Conservation (phyloP, 192 early-diverging fungal species). For the Backusella liffmaniae region DNA sequence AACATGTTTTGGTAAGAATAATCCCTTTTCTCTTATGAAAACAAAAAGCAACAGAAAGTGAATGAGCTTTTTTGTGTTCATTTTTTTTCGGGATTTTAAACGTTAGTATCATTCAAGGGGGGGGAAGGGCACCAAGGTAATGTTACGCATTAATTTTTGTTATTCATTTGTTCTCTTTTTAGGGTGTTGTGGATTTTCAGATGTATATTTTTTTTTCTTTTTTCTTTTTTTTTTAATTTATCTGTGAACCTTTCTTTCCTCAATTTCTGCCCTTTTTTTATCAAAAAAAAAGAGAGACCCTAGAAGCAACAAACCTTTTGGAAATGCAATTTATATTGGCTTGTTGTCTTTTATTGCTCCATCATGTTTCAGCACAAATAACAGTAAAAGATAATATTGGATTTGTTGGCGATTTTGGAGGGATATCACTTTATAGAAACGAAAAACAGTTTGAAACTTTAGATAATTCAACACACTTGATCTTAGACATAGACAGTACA, state of each 20-base stretch:
- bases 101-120: neutral
- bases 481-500: neutral
- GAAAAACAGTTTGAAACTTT: conserved; percentile 7
- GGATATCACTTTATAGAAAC: conserved; percentile 11
- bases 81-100: neutral
- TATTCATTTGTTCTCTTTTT: neutral
- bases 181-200: neutral
- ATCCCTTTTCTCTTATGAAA: too few relatives aligned
- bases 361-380: neutral
- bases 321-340: neutral
- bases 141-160: neutral
- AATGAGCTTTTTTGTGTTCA: neutral
- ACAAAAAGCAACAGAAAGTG: neutral
- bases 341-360: neutral
- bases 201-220: neutral
- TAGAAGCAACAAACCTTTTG: neutral
- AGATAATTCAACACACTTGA: neutral
- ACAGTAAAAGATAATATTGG: conserved; percentile 2
- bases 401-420: conserved; percentile 13
- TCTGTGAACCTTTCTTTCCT: neutral
- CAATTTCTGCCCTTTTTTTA: neutral
- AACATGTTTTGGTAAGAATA: too few relatives aligned
- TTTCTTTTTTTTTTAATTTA: too few relatives aligned
- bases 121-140: neutral
- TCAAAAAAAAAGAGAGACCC: neutral